A percentile compares a stretch with the other conserved stretches of the same genome.
These are phyloP conservation scores for Hypericum perforatum DNA, from an alignment of 345 rosid species.

Conservation along the genomic window DNA sequence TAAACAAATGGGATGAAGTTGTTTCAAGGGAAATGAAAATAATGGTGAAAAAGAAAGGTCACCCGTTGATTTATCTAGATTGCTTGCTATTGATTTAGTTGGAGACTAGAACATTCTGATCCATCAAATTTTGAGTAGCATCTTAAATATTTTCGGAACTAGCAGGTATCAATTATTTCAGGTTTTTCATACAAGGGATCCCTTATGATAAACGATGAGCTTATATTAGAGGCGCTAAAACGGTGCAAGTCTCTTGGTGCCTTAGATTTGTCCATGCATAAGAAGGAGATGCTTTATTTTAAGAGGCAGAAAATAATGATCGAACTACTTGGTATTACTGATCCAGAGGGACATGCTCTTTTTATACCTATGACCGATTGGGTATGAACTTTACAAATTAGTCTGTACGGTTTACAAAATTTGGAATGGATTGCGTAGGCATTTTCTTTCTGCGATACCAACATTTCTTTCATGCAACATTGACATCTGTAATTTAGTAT, in stretches of 20 bases:
- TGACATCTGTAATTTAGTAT: no score
- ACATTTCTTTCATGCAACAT: no score
- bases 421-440: no score
- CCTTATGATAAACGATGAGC: conserved; percentile 77
- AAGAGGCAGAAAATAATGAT: no score
- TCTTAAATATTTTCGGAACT: conserved; percentile 4
- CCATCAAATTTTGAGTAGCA: no score
- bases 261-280: conserved; percentile 97
- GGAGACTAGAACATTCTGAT: neutral
- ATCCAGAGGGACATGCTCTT: conserved; percentile 96
- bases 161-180: conserved; percentile 94
- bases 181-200: conserved; percentile 84
- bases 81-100: conserved; percentile 4
- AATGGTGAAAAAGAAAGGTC: conserved; percentile 86
- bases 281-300: conserved; percentile 93
- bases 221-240: conserved; percentile 71
- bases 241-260: conserved; percentile 96
- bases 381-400: no score
- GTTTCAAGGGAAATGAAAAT: conserved; percentile 79
- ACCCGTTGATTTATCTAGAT: conserved; percentile 6
- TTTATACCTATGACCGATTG: no score
- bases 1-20: conserved; percentile 83
- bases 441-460: no score
- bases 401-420: no score
- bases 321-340: no score